These are phyloP conservation scores for Poronia punctata DNA, from an alignment of 495 filamentous ascomycete species.

Conservation along the genomic window DNA sequence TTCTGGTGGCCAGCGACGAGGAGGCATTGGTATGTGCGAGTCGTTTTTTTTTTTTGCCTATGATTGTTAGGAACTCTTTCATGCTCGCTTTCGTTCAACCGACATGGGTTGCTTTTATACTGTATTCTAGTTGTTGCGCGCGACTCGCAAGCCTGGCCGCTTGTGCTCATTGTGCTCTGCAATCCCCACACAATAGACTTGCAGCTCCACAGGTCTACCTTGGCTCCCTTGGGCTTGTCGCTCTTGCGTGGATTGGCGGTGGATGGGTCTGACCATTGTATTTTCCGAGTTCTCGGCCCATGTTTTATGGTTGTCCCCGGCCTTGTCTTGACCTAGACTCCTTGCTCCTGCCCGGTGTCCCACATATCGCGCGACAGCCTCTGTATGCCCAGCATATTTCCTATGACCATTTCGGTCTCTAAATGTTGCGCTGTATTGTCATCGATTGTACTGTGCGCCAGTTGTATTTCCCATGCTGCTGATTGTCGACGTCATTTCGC, in stretches of 20 bases:
- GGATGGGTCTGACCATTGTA: conserved; percentile 1
- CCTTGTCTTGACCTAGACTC: no score
- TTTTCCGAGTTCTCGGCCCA: conserved; percentile 4
- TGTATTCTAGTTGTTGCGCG: conserved; percentile 7
- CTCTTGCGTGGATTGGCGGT: conserved; percentile 3
- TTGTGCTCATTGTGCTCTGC: conserved; percentile 6
- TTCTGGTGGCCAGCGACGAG: conserved; percentile 34
- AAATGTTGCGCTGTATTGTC: no score
- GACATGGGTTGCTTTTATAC: conserved; percentile 7
- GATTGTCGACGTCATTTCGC: conserved; percentile 2
- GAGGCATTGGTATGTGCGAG: conserved; percentile 39
- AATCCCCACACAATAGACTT: conserved; percentile 9
- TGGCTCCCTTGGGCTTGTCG: conserved; percentile 1
- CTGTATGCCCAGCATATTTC: no score
- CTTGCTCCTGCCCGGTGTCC: no score
- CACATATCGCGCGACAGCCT: no score
- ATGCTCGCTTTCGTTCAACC: no score
- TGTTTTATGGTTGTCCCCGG: no score
- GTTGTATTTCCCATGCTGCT: background rate
- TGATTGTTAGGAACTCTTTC: conserved; percentile 1
- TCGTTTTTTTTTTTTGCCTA: conserved; percentile 2
- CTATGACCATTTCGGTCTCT: no score
- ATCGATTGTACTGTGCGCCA: background rate
- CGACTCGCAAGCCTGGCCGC: conserved; percentile 7
- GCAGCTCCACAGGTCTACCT: conserved; percentile 12